A percentile compares a stretch with the other conserved stretches of the same genome.
phyloP scores from a whole-genome alignment of 257 asterid genomes.

The Solanum clarkiae region DNA sequence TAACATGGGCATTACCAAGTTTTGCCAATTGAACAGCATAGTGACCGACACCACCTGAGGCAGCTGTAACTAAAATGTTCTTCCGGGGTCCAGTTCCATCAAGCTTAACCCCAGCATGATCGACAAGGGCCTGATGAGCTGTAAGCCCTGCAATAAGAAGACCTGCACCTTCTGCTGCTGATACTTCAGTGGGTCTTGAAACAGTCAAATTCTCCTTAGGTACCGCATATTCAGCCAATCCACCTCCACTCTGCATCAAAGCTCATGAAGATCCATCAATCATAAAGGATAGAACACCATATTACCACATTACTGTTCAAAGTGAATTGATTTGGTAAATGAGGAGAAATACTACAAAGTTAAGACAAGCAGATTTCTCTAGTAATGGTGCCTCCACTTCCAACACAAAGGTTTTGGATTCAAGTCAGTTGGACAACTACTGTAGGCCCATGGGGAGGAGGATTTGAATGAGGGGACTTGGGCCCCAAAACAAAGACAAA shows the following conservation, averaged over 20 bases:
- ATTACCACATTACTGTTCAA: neutral
- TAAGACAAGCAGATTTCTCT: neutral
- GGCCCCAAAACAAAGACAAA: neutral
- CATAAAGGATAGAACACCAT: neutral
- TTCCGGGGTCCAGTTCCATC: constrained; percentile 27
- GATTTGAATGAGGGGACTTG: neutral
- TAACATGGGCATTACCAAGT: constrained; percentile 52
- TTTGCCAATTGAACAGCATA: constrained; percentile 73
- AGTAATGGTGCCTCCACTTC: neutral
- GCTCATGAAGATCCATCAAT: neutral
- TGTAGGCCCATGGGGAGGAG: neutral
- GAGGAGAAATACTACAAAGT: neutral
- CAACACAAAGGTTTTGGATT: neutral
- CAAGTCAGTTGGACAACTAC: neutral
- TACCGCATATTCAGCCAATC: constrained; percentile 50
- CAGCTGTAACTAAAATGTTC: constrained; percentile 55
- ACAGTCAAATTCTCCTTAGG: constrained; percentile 43
- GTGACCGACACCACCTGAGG: constrained; percentile 74
- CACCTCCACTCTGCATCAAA: constrained; percentile 46
- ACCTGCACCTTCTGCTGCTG: constrained; percentile 51
- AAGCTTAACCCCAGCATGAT: constrained; percentile 30
- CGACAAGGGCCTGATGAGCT: constrained; percentile 41
- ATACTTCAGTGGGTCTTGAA: constrained; percentile 36
- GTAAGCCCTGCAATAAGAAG: constrained; percentile 57
- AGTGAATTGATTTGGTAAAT: neutral